Conservation (phyloP, 495 filamentous ascomycete species). For the Talaromyces wortmannii region DNA sequence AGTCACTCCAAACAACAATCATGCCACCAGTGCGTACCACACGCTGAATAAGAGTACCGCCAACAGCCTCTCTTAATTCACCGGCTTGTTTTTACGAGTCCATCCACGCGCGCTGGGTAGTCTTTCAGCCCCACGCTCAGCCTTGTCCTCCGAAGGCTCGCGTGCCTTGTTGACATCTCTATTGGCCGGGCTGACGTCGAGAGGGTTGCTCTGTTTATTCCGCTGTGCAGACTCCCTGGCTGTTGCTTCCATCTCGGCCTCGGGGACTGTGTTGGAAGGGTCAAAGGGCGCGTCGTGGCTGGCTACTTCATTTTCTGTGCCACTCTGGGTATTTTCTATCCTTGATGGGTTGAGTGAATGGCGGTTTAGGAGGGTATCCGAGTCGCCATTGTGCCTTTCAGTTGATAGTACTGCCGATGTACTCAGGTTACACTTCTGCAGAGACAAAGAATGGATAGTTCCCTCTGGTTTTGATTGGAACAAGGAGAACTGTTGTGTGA, state of each 20-base stretch:
- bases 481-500: too few relatives aligned
- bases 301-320: constrained; percentile 48
- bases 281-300: constrained; percentile 48
- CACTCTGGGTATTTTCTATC: constrained; percentile 52
- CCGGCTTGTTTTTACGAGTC: constrained; percentile 35
- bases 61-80: constrained; percentile 7
- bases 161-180: constrained; percentile 47
- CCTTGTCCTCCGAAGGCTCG: constrained; percentile 36
- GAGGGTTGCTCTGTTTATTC: constrained; percentile 33
- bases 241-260: constrained; percentile 39
- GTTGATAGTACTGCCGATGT: not conserved
- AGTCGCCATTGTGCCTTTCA: not conserved
- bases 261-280: constrained; percentile 50
- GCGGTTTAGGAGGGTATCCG: constrained; percentile 33
- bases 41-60: too few relatives aligned
- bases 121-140: constrained; percentile 29
- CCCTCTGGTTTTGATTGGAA: not conserved
- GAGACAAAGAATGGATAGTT: not conserved
- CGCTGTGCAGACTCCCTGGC: constrained; percentile 22
- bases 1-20: too few relatives aligned
- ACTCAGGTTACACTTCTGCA: not conserved
- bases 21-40: too few relatives aligned
- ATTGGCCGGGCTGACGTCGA: constrained; percentile 57
- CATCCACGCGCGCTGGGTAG: constrained; percentile 38
- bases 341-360: constrained; percentile 44